Evolutionary conservation across 139 green algal genomes (phyloP).

Genomic region (Mesotaenium endlicherianum): DNA sequence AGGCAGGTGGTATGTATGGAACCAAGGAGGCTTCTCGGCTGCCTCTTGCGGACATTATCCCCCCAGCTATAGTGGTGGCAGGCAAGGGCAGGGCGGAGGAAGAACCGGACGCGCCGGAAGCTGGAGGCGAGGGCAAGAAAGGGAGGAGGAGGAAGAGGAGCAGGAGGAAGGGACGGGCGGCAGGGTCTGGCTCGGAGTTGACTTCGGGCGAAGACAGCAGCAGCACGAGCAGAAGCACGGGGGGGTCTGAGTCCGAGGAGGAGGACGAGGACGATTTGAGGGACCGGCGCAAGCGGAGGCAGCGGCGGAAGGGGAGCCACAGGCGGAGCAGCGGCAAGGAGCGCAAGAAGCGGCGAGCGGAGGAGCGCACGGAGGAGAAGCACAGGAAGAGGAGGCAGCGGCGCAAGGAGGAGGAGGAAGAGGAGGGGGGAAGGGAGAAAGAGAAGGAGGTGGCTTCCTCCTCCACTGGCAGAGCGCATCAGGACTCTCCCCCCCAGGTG

Average conservation of each 20-base stretch:
- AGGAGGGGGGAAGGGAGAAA: neutral
- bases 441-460: too few species aligned
- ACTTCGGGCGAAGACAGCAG: conserved; percentile 5
- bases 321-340: neutral
- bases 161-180: neutral
- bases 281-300: neutral
- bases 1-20: neutral
- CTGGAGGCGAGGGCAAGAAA: conserved; percentile 6
- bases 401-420: conserved; percentile 14
- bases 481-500: too few species aligned
- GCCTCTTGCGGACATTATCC: neutral
- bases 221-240: neutral
- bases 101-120: neutral
- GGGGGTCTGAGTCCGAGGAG: too few species aligned
- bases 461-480: too few species aligned
- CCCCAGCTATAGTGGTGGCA: neutral
- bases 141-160: neutral
- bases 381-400: neutral
- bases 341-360: neutral
- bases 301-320: neutral
- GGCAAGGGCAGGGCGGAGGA: conserved; percentile 12
- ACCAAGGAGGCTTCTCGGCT: neutral
- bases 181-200: neutral
- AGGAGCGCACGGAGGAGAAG: conserved; percentile 10
- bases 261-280: too few species aligned